Percentiles rank a stretch among this genome's conserved stretches.
Evolutionary conservation across 2,329 filamentous ascomycete genomes (phyloP).

Genomic region (Talaromyces rugulosus): DNA sequence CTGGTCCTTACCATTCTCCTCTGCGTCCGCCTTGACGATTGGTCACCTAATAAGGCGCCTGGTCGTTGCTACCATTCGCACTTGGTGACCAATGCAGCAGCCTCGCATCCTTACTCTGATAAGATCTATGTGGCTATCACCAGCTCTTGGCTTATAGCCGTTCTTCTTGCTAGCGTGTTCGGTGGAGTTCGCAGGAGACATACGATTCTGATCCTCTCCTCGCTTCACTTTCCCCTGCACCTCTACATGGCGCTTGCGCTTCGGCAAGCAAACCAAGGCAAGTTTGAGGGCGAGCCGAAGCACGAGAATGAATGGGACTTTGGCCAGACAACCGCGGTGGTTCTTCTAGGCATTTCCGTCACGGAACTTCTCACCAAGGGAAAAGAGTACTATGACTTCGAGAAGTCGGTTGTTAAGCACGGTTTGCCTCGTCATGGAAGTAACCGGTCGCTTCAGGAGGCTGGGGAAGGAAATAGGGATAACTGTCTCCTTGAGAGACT

Average conservation of each 20-base stretch:
- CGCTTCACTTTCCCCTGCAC: conserved; percentile 29
- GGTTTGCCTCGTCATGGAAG: neutral
- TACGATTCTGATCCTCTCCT: conserved; percentile 21
- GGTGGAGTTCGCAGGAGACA: conserved; percentile 20
- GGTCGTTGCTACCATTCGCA: conserved; percentile 25
- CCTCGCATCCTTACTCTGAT: conserved; percentile 22
- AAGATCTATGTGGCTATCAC: conserved; percentile 10
- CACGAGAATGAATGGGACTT: conserved; percentile 30
- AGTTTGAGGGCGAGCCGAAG: conserved; percentile 20
- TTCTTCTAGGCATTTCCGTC: conserved; percentile 21
- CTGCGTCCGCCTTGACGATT: conserved; percentile 21
- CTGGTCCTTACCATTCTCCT: conserved; percentile 26
- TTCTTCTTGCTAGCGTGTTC: neutral
- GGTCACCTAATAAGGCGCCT: conserved; percentile 19
- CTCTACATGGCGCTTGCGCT: conserved; percentile 30
- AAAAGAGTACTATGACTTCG: conserved; percentile 18
- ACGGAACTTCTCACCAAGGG: conserved; percentile 18
- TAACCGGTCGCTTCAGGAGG: neutral
- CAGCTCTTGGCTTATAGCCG: neutral
- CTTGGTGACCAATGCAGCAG: conserved; percentile 14
- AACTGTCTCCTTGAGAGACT: neutral
- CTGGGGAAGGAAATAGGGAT: neutral
- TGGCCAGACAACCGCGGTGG: conserved; percentile 28
- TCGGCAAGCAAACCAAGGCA: conserved; percentile 25
- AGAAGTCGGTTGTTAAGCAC: conserved; percentile 9